phyloP scores from a whole-genome alignment of 257 asterid genomes.

The Solanum piurae region DNA sequence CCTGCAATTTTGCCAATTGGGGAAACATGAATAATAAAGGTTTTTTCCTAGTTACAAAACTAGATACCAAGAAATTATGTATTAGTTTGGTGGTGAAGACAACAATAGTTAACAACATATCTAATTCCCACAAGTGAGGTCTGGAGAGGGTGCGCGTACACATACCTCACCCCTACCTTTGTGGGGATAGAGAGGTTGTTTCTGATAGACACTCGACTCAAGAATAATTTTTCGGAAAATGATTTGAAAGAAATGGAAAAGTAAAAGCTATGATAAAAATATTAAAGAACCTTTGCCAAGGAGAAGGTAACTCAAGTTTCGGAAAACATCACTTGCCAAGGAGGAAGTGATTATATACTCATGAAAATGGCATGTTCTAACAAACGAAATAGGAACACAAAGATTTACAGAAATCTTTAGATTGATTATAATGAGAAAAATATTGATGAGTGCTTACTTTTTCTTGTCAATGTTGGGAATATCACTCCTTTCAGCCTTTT shows the following conservation, averaged over 20 bases:
- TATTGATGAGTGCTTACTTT: slow-evolving; percentile 12
- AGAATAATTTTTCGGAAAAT: neutral
- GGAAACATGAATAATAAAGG: neutral
- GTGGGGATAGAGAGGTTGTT: neutral
- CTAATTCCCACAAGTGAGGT: neutral
- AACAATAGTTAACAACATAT: neutral
- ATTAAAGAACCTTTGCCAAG: neutral
- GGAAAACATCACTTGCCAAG: neutral
- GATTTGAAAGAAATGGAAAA: neutral
- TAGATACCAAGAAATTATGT: neutral
- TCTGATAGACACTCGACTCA: neutral
- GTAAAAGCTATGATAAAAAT: neutral
- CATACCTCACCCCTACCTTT: neutral
- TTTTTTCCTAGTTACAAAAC: neutral
- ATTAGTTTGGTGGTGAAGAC: neutral
- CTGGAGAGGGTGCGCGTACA: accelerated
- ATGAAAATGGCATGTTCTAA: neutral
- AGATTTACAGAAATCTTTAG: neutral
- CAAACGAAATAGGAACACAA: neutral
- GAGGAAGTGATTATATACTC: neutral
- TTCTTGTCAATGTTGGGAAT: slow-evolving; percentile 38
- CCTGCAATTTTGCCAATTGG: slow-evolving; percentile 1
- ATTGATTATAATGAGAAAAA: neutral
- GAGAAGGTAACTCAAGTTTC: neutral
- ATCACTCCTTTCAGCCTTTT: slow-evolving; percentile 29